Conservation (phyloP, 768 basidiomycete genomes). For the Pleurotus salmoneostramineus region DNA sequence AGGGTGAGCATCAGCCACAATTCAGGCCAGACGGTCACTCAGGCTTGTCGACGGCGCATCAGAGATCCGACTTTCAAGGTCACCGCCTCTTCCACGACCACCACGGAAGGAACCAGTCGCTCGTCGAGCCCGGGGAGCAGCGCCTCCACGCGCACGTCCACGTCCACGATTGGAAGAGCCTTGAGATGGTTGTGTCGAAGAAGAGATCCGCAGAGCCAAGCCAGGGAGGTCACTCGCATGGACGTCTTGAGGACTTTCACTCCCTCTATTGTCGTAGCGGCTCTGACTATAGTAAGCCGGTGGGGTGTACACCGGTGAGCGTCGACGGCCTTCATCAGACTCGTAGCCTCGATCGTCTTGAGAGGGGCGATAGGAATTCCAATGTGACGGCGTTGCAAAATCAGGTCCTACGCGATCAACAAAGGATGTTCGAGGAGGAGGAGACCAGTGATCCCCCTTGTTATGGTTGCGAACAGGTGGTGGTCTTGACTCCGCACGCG, state of each 20-base stretch:
- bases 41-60: not conserved
- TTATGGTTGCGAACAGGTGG: not conserved
- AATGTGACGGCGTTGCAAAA: not conserved
- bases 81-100: not conserved
- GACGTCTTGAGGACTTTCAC: not conserved
- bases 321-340: not conserved
- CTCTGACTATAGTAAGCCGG: not conserved
- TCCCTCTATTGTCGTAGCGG: not conserved
- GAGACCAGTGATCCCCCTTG: constrained; percentile 2
- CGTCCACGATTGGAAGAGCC: not conserved
- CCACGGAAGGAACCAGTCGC: not conserved
- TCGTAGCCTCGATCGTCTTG: not conserved
- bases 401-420: not conserved
- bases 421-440: not conserved
- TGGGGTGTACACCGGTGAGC: not conserved
- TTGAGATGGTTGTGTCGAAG: not conserved
- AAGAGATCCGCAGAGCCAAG: not conserved
- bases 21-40: not conserved
- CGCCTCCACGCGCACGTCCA: not conserved
- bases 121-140: not conserved
- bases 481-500: not conserved
- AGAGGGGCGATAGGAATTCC: not conserved
- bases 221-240: not conserved
- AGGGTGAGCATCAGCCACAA: not conserved
- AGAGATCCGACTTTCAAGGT: constrained; percentile 3